These are phyloP conservation scores for Polytrichum formosum DNA, from an alignment of 225 moss, liverwort and hornwort genomes.

Conservation along the genomic window DNA sequence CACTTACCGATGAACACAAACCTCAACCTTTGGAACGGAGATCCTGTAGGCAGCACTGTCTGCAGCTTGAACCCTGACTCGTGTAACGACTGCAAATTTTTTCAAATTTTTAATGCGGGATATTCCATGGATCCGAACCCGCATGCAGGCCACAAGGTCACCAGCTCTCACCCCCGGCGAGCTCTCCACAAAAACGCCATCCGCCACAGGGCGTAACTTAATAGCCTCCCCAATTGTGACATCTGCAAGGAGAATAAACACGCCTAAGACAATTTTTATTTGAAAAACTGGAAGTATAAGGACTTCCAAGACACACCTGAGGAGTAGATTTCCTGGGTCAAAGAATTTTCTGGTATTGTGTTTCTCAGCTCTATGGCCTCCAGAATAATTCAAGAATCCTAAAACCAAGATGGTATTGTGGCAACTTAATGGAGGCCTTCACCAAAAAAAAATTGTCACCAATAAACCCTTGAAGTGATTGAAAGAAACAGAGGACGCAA, in stretches of 20 bases:
- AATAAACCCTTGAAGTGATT: no score
- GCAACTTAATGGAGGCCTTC: no score
- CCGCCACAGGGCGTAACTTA: constrained; percentile 52
- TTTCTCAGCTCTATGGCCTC: no score
- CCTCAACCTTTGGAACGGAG: constrained; percentile 56
- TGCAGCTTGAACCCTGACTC: constrained; percentile 62
- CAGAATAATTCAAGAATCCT: no score
- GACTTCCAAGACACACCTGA: no score
- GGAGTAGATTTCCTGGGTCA: no score
- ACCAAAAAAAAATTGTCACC: no score
- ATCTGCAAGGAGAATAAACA: constrained; percentile 35
- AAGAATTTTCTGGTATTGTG: no score
- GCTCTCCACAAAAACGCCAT: constrained; percentile 72
- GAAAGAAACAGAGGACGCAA: no score
- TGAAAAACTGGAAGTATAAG: no score
- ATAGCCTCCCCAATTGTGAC: constrained; percentile 66
- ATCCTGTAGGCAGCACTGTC: constrained; percentile 10
- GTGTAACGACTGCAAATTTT: constrained; percentile 68
- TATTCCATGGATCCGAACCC: constrained; percentile 71
- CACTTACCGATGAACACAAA: constrained; percentile 87
- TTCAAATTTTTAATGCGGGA: constrained; percentile 57
- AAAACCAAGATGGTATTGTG: no score
- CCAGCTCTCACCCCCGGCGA: constrained; percentile 57
- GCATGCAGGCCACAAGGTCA: constrained; percentile 73
- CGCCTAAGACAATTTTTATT: no score